A percentile compares a stretch with the other conserved stretches of the same genome.
phyloP scores from a whole-genome alignment of 768 basidiomycete genomes.

The Mycena crocata region DNA sequence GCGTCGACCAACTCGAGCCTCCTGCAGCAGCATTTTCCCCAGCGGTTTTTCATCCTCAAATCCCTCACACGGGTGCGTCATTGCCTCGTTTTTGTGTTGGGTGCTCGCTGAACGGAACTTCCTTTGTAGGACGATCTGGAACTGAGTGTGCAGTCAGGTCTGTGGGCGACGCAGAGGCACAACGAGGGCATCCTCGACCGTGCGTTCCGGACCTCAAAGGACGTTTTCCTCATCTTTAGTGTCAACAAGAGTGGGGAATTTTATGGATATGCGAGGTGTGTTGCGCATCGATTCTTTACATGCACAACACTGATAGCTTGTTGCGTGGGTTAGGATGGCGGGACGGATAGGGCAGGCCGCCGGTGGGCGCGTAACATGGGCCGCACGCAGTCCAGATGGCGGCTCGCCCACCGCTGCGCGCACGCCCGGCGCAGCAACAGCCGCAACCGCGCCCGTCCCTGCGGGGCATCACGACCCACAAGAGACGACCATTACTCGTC shows the following conservation, averaged over 20 bases:
- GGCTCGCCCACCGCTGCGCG: background rate
- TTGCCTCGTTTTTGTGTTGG: background rate
- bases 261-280: slow-evolving; percentile 89
- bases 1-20: slow-evolving; percentile 89
- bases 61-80: slow-evolving; percentile 78
- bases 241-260: slow-evolving; percentile 96
- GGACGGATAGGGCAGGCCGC: slow-evolving; percentile 69
- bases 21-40: slow-evolving; percentile 80
- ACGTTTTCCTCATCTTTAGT: slow-evolving; percentile 91
- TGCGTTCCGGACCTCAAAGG: slow-evolving; percentile 90
- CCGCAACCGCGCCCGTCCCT: background rate
- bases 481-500: background rate
- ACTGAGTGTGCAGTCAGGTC: slow-evolving; percentile 77
- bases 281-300: slow-evolving; percentile 5
- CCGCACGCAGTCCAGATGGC: slow-evolving; percentile 46
- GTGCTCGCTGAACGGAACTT: slow-evolving; percentile 15
- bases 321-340: slow-evolving; percentile 73
- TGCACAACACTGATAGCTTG: slow-evolving; percentile 7
- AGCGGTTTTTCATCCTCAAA: slow-evolving; percentile 92
- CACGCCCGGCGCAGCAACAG: background rate
- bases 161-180: slow-evolving; percentile 95
- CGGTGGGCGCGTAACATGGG: slow-evolving; percentile 65
- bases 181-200: slow-evolving; percentile 93
- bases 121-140: slow-evolving; percentile 76
- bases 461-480: background rate